Base-by-base conservation (phyloP, 441 rosid species). In the Pelargonium exstipulatum region DNA sequence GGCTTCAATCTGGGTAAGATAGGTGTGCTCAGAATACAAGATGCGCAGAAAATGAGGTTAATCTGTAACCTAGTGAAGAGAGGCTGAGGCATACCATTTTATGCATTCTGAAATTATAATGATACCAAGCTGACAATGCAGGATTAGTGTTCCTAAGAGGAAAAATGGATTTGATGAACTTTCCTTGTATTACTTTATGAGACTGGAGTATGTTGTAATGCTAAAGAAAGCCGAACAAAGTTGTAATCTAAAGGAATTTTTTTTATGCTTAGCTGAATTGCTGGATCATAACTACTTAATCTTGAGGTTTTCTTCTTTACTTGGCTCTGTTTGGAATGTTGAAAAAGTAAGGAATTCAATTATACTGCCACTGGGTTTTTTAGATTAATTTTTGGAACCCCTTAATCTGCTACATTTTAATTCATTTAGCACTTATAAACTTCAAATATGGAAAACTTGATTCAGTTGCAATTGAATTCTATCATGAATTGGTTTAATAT, bases 381-480 rank as follows among this genome's bases (percentile, higher is more conserved):
- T 6, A 24, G 13, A 13, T 62, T 62, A 17, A 62, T 32, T 37
- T 32, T n/a, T 32, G 16, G 43, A 62, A 29, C 20, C 10, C 61
- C 18, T 55, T 55, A 16, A 7, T 55, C 7, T 55, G 26, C 61
- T 55, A 62, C 12, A n/a, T 5, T 32, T 10, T 14, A 29, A 32
- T 62, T 62, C 65, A 62, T 29, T 62, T 32, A 26, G 43, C 14
- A 40, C 20, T 62, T n/a, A 13, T 13, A 62, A 62, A n/a, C 43
- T 62, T 14, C 5, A 4, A 5, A 60, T 9, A 6, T 62, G 35
- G 43, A 14, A 62, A 35, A 40, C 18, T n/a, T 62, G 65, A 62
- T 62, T 45, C 10, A 14, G 45, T 62, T 29, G 51, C 14, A 45
- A 45, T 45, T 45, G 65, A 37, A 62, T 32, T 62, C 45, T 62